Conservation (phyloP, 2,329 filamentous ascomycete genomes). For the Alternaria gaisen region DNA sequence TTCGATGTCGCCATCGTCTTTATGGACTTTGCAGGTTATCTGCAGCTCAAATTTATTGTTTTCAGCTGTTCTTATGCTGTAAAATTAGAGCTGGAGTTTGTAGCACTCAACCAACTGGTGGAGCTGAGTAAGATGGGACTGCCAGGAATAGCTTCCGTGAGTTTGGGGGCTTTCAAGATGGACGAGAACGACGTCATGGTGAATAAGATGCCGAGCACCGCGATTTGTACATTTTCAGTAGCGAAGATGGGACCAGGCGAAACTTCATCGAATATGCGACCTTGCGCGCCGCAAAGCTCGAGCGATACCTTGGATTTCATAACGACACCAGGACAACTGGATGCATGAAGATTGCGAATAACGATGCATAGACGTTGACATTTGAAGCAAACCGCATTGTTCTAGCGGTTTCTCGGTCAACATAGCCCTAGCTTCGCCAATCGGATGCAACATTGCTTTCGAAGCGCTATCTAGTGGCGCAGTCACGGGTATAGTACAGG, state of each 20-base stretch:
- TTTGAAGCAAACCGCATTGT: too few relatives aligned
- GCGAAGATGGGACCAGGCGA: not conserved
- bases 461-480: not conserved
- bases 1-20: constrained; percentile 17
- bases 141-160: not conserved
- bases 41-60: constrained; percentile 25
- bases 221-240: not conserved
- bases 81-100: constrained; percentile 61
- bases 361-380: not conserved
- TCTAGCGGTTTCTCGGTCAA: not conserved
- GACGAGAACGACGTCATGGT: not conserved
- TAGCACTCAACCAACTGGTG: constrained; percentile 54
- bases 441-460: not conserved
- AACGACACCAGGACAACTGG: not conserved
- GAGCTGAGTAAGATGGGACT: constrained; percentile 7
- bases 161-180: not conserved
- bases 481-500: not conserved
- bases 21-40: constrained; percentile 13
- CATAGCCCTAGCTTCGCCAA: not conserved
- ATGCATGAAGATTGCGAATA: not conserved
- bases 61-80: constrained; percentile 51
- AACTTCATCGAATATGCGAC: not conserved
- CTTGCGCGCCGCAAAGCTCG: not conserved
- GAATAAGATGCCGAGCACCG: not conserved
- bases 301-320: not conserved